phyloP scores from a whole-genome alignment of 2,329 filamentous ascomycete species.

The Fonsecaea pedrosoi region DNA sequence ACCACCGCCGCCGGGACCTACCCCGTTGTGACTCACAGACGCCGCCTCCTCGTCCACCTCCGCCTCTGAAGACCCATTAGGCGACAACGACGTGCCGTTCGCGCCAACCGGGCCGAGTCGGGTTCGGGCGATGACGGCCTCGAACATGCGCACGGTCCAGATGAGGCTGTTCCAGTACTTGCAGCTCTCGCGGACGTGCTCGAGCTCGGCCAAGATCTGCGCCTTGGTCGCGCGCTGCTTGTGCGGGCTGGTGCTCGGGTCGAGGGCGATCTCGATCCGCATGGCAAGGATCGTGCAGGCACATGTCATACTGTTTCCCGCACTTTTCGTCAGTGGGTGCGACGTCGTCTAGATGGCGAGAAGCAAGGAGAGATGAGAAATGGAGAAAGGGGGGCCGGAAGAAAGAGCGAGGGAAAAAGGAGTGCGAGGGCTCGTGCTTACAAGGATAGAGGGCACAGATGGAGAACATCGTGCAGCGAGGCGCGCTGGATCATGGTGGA shows the following conservation, averaged over 20 bases:
- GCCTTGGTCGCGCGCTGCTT: slow-evolving; percentile 16
- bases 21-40: neutral
- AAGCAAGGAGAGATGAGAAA: too few species aligned
- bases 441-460: slow-evolving; percentile 15
- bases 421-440: neutral
- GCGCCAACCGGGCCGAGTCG: neutral
- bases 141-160: slow-evolving; percentile 21
- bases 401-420: too few species aligned
- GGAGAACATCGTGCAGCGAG: slow-evolving; percentile 15
- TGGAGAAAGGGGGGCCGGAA: neutral
- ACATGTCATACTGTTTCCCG: slow-evolving; percentile 13
- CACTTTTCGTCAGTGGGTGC: too few species aligned
- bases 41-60: neutral
- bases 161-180: slow-evolving; percentile 19
- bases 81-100: neutral
- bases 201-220: slow-evolving; percentile 19
- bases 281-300: slow-evolving; percentile 16
- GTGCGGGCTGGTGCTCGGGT: slow-evolving; percentile 8
- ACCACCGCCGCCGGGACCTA: neutral
- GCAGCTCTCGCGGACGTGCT: slow-evolving; percentile 18
- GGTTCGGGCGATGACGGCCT: slow-evolving; percentile 13
- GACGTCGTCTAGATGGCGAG: too few species aligned
- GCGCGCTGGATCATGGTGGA: slow-evolving; percentile 20
- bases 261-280: slow-evolving; percentile 21
- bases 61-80: neutral